Conservation (phyloP, 1,284 basidiomycete species). For the Malassezia pachydermatis region DNA sequence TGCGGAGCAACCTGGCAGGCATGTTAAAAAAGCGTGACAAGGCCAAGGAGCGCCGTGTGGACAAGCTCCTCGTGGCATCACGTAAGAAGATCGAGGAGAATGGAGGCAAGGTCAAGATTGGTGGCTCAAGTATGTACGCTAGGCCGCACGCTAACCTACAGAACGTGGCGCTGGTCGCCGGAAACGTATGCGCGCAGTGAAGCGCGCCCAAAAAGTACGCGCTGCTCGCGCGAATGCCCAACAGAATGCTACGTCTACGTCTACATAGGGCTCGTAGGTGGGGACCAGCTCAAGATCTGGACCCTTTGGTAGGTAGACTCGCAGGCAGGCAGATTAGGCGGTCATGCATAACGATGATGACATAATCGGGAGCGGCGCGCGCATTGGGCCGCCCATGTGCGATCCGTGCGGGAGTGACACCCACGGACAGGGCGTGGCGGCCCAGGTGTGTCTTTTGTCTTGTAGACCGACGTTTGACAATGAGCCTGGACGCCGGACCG, state of each 20-base stretch:
- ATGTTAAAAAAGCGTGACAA: constrained; percentile 41
- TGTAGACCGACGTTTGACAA: too few species aligned
- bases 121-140: constrained; percentile 12
- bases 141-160: background rate
- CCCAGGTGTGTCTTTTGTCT: too few species aligned
- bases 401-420: too few species aligned
- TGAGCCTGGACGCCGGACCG: constrained; percentile 20
- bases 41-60: constrained; percentile 41
- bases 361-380: background rate
- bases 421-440: too few species aligned
- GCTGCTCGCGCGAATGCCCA: background rate
- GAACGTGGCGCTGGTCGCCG: constrained; percentile 18
- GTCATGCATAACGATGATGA: background rate
- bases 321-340: too few species aligned
- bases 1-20: constrained; percentile 28
- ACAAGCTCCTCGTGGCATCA: constrained; percentile 29
- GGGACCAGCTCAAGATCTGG: too few species aligned
- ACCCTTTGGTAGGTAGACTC: too few species aligned
- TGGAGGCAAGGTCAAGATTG: constrained; percentile 27
- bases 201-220: constrained; percentile 8
- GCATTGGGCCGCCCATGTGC: too few species aligned
- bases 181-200: constrained; percentile 14
- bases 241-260: background rate
- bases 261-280: background rate
- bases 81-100: constrained; percentile 32